Conservation (phyloP, 345 rosid species). For the Dipteronia sinensis region DNA sequence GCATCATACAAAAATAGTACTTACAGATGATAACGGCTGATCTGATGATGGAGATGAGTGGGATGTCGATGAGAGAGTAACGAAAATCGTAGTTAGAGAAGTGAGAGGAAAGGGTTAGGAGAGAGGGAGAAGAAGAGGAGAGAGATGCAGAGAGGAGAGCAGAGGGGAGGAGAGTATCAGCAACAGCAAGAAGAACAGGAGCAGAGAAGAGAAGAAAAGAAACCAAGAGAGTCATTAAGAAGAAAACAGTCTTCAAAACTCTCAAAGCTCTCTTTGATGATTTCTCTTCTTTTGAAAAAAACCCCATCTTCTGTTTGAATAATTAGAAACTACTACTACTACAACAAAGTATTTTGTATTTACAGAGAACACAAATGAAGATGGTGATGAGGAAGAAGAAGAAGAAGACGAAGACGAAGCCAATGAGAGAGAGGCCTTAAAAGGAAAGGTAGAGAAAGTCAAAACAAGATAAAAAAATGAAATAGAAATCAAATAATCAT, state of each 20-base stretch:
- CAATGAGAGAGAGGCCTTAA: neutral
- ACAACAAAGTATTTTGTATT: neutral
- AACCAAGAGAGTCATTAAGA: slow-evolving; percentile 66
- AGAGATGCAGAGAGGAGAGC: slow-evolving; percentile 74
- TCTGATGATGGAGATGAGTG: slow-evolving; percentile 72
- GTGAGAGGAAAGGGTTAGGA: slow-evolving; percentile 36
- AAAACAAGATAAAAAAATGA: neutral
- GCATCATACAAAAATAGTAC: slow-evolving; percentile 2
- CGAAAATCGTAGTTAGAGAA: slow-evolving; percentile 64
- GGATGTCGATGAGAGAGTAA: slow-evolving; percentile 81
- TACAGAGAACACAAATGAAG: slow-evolving; percentile 8
- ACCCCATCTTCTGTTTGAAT: slow-evolving; percentile 49
- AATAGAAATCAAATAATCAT: neutral
- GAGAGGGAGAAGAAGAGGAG: slow-evolving; percentile 36
- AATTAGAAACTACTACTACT: too few species aligned
- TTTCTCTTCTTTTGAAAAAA: slow-evolving; percentile 61
- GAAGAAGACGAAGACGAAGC: slow-evolving; percentile 2
- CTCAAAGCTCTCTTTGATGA: slow-evolving; percentile 47
- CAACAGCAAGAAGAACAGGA: slow-evolving; percentile 72
- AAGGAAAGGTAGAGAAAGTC: neutral
- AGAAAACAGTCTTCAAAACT: slow-evolving; percentile 69
- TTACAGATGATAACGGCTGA: slow-evolving; percentile 87
- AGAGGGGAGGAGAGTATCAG: slow-evolving; percentile 80
- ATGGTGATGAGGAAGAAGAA: neutral
- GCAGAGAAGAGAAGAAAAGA: slow-evolving; percentile 85